Percentiles rank a stretch among this genome's conserved stretches.
These are phyloP conservation scores for Fusarium proliferatum DNA, from an alignment of 2,329 filamentous ascomycete species.

Conservation along the genomic window DNA sequence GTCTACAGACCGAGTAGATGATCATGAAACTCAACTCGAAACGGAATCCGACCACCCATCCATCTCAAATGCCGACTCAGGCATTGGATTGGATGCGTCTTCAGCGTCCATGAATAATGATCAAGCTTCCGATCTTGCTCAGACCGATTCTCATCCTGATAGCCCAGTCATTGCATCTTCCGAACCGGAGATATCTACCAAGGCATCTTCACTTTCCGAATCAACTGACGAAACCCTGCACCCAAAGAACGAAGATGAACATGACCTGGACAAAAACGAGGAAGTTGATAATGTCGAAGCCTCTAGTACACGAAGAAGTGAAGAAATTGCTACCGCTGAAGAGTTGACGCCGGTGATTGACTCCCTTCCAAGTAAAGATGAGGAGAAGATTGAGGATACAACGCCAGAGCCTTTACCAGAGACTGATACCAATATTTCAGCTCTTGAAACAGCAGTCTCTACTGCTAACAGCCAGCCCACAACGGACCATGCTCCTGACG, in stretches of 20 bases:
- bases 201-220: conserved; percentile 72
- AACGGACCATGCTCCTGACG: conserved; percentile 31
- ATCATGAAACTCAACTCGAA: conserved; percentile 36
- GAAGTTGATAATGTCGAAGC: conserved; percentile 15
- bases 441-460: conserved; percentile 14
- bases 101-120: conserved; percentile 58
- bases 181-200: conserved; percentile 69
- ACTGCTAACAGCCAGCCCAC: conserved; percentile 23
- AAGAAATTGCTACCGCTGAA: conserved; percentile 4
- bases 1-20: conserved; percentile 38
- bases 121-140: conserved; percentile 58
- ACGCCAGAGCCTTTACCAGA: conserved; percentile 33
- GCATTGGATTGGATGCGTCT: conserved; percentile 61
- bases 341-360: conserved; percentile 3
- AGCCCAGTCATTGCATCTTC: conserved; percentile 66
- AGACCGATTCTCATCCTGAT: conserved; percentile 67
- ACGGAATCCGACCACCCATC: conserved; percentile 44
- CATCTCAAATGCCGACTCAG: conserved; percentile 65
- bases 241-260: conserved; percentile 45
- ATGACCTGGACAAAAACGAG: conserved; percentile 31
- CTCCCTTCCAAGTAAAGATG: background rate
- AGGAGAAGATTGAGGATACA: conserved; percentile 3
- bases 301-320: background rate
- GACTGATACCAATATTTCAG: conserved; percentile 36
- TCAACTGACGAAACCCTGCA: conserved; percentile 70